These are phyloP conservation scores for Corylus heterophylla DNA, from an alignment of 306 rosid genomes.

Conservation along the genomic window DNA sequence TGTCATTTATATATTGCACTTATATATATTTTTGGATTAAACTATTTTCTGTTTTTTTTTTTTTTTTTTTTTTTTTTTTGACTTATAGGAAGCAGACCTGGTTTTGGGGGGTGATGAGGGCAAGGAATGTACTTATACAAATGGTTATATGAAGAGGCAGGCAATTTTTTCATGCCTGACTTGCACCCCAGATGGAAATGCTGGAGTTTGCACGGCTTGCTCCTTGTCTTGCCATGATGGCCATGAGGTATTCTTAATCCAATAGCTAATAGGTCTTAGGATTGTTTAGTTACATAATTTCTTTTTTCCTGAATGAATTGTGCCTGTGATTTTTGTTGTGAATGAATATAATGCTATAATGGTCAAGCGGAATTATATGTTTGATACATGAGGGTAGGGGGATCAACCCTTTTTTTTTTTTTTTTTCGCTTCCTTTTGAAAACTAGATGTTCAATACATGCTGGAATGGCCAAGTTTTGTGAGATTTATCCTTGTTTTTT, in stretches of 20 bases:
- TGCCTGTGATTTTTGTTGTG: constrained; percentile 5
- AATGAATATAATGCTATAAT: constrained; percentile 7
- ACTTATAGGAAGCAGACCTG: constrained; percentile 78
- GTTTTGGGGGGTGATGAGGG: constrained; percentile 98
- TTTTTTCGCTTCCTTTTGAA: no score
- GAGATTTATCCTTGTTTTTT: no score
- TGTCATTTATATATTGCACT: background rate
- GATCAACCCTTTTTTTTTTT: background rate
- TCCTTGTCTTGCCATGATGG: constrained; percentile 98
- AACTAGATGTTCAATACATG: no score
- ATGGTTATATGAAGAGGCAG: constrained; percentile 94
- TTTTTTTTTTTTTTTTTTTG: background rate
- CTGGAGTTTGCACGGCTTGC: constrained; percentile 99
- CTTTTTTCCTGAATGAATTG: background rate
- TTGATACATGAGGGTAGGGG: background rate
- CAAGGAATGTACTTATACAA: constrained; percentile 87
- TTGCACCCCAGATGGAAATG: constrained; percentile 91
- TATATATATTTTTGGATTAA: background rate
- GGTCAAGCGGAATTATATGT: background rate
- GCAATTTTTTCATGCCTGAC: constrained; percentile 97
- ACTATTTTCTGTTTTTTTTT: background rate
- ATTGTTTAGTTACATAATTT: background rate
- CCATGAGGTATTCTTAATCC: constrained; percentile 65
- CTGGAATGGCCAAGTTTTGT: background rate
- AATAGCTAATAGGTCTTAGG: background rate